phyloP scores from a whole-genome alignment of 1,284 basidiomycete genomes.

The Ustilago bromivora region DNA sequence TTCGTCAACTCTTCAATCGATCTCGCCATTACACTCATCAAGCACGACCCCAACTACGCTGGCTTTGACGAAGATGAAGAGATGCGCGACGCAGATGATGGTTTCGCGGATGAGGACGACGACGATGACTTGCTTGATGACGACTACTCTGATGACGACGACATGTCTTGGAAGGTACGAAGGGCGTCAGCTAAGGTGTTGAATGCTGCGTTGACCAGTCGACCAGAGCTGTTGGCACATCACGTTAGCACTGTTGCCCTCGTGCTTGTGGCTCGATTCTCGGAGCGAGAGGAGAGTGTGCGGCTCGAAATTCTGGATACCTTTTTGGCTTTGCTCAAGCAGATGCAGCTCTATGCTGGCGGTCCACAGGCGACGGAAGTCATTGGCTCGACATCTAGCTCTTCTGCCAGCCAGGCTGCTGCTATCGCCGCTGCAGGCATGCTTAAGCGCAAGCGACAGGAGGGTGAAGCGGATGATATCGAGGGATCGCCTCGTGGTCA shows the following conservation, averaged over 20 bases:
- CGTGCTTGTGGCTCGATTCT: slow-evolving; percentile 87
- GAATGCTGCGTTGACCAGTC: slow-evolving; percentile 84
- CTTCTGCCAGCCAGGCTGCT: slow-evolving; percentile 34
- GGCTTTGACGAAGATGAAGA: slow-evolving; percentile 83
- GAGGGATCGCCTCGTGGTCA: slow-evolving; percentile 62
- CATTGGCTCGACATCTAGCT: slow-evolving; percentile 71
- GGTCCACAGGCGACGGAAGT: slow-evolving; percentile 75
- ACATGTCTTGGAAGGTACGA: slow-evolving; percentile 98
- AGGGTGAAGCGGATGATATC: slow-evolving; percentile 47
- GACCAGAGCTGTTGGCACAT: slow-evolving; percentile 82
- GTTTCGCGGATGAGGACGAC: slow-evolving; percentile 35
- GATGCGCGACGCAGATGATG: slow-evolving; percentile 62
- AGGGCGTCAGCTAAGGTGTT: slow-evolving; percentile 91
- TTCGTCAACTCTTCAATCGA: slow-evolving; percentile 80
- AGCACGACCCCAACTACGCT: slow-evolving; percentile 96
- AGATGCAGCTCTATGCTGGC: slow-evolving; percentile 75
- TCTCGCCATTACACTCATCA: slow-evolving; percentile 81
- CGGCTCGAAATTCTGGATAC: slow-evolving; percentile 92
- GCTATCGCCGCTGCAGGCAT: slow-evolving; percentile 57
- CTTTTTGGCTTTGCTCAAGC: slow-evolving; percentile 82
- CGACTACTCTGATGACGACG: slow-evolving; percentile 93
- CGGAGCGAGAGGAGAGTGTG: slow-evolving; percentile 94
- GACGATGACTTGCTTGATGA: slow-evolving; percentile 75
- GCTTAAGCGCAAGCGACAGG: slow-evolving; percentile 69
- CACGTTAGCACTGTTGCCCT: slow-evolving; percentile 88